A percentile compares a stretch with the other conserved stretches of the same genome.
These are phyloP conservation scores for Nemania bipapillata DNA, from an alignment of 2,329 filamentous ascomycete genomes.

Conservation along the genomic window DNA sequence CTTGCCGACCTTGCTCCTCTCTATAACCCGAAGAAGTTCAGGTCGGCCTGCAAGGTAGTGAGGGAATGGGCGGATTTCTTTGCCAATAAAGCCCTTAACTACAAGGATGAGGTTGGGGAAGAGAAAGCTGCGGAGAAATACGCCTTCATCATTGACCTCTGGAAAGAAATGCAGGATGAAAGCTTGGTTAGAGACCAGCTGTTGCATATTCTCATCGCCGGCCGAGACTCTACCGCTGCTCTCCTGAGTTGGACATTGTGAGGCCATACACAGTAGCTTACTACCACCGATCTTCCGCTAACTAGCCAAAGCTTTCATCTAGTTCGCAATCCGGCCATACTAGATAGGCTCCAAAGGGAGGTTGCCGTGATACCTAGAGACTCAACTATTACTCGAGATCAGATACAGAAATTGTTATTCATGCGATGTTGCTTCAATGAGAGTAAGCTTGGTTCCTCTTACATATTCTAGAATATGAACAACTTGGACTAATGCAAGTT, in stretches of 20 bases:
- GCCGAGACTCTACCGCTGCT: constrained; percentile 40
- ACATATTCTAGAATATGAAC: no score
- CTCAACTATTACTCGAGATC: constrained; percentile 30
- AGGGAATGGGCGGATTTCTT: constrained; percentile 42
- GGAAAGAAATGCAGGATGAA: constrained; percentile 35
- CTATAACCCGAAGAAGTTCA: constrained; percentile 36
- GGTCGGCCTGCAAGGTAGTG: constrained; percentile 33
- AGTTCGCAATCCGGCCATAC: constrained; percentile 36
- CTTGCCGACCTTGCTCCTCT: constrained; percentile 36
- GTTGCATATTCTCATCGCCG: constrained; percentile 40
- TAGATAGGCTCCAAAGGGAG: constrained; percentile 34
- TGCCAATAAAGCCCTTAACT: constrained; percentile 49
- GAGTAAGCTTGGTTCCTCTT: no score
- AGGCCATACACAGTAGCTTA: no score
- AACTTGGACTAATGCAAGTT: no score
- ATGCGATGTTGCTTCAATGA: constrained; percentile 41
- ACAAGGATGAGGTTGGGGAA: constrained; percentile 24
- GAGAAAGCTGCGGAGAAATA: constrained; percentile 52
- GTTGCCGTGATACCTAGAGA: constrained; percentile 23
- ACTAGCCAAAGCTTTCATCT: constrained; percentile 43
- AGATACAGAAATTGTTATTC: constrained; percentile 39
- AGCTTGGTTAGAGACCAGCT: constrained; percentile 40
- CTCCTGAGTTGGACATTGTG: constrained; percentile 42
- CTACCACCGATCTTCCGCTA: no score
- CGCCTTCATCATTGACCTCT: constrained; percentile 56